phyloP scores from a whole-genome alignment of 148 eudicot species.

The Bassia scoparia region DNA sequence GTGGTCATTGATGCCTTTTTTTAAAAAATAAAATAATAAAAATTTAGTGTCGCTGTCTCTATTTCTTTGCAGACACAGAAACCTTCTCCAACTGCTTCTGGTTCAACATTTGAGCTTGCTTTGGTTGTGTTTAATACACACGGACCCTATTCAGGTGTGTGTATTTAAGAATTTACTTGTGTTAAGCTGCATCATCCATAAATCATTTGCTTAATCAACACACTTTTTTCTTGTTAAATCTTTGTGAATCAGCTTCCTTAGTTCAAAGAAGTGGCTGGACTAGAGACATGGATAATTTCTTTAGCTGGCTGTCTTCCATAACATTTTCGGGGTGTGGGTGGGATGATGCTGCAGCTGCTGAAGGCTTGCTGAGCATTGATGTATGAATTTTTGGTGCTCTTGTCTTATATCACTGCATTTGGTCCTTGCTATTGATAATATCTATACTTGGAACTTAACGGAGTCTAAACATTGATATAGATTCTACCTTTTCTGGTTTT shows the following conservation, averaged over 20 bases:
- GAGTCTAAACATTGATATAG: neutral
- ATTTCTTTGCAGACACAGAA: constrained; percentile 52
- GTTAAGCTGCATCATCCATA: neutral
- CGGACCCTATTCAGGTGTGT: constrained; percentile 66
- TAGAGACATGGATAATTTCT: constrained; percentile 58
- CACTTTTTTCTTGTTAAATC: neutral
- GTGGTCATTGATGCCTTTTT: too few species aligned
- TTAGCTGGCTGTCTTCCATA: constrained; percentile 65
- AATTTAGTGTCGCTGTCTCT: constrained; percentile 11
- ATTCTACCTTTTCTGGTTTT: neutral
- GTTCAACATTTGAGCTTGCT: constrained; percentile 53
- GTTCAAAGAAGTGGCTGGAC: constrained; percentile 93
- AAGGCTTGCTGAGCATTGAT: constrained; percentile 85
- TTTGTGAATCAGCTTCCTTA: constrained; percentile 47
- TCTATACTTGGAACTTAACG: neutral
- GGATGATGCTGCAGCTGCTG: constrained; percentile 81
- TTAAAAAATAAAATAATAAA: too few species aligned
- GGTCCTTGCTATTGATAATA: neutral
- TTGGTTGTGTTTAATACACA: constrained; percentile 73
- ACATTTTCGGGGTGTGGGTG: constrained; percentile 83
- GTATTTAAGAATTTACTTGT: constrained; percentile 16
- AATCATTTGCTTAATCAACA: constrained; percentile 6
- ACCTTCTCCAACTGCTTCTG: constrained; percentile 38
- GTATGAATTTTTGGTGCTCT: constrained; percentile 28
- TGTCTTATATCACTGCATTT: neutral